A percentile compares a stretch with the other conserved stretches of the same genome.
Evolutionary conservation across 345 rosid genomes (phyloP).

Genomic region (Melaleuca alternifolia): DNA sequence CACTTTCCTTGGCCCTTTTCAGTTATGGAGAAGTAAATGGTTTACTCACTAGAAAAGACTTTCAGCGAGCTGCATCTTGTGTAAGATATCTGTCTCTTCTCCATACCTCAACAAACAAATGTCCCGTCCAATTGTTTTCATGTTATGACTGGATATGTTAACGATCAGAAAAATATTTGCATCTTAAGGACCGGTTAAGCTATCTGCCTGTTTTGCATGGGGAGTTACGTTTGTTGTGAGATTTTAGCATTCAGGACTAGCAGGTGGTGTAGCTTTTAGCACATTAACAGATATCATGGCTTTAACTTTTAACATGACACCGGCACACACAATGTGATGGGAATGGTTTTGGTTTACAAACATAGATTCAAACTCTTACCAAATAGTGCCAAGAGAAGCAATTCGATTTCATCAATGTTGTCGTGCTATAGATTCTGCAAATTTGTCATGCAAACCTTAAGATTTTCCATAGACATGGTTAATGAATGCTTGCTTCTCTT

Average conservation of each 20-base stretch:
- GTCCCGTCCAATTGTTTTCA: not conserved
- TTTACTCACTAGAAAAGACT: conserved; percentile 57
- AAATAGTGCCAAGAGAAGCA: not conserved
- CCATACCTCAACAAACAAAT: not conserved
- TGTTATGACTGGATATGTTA: not conserved
- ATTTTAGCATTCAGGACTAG: not conserved
- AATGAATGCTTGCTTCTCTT: not conserved
- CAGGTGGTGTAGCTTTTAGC: not conserved
- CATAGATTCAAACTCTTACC: not conserved
- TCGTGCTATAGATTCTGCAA: not conserved
- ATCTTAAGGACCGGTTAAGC: not conserved
- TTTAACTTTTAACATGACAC: not conserved
- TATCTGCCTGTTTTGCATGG: not conserved
- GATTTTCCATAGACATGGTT: not conserved
- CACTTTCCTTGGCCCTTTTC: conserved; percentile 81
- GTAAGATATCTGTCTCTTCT: conserved; percentile 22
- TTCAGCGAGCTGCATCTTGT: conserved; percentile 76
- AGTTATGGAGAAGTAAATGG: conserved; percentile 80
- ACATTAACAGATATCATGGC: not conserved
- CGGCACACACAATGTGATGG: not conserved
- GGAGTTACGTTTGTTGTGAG: not conserved
- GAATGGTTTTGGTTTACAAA: not conserved
- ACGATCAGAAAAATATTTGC: not conserved
- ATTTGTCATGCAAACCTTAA: not conserved
- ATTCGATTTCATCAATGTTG: not conserved